Evolutionary conservation across 148 eudicot genomes (phyloP).

Genomic region (Diospyros kaki): DNA sequence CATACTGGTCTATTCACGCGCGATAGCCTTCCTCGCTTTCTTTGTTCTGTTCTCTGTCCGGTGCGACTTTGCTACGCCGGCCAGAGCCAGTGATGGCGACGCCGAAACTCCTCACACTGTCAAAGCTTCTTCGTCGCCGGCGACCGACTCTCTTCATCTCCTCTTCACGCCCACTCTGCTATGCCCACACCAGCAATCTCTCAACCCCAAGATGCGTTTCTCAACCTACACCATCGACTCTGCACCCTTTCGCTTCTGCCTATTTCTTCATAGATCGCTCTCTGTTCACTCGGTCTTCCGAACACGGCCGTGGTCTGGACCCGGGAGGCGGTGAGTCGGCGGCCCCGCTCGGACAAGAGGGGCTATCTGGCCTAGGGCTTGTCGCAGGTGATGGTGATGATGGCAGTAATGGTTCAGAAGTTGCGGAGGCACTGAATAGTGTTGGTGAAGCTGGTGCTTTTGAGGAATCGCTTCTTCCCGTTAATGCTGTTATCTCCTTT

Average conservation of each 20-base stretch:
- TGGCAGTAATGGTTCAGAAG: conserved; percentile 22
- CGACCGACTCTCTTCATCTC: not conserved
- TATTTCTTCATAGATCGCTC: conserved; percentile 20
- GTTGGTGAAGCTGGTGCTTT: conserved; percentile 23
- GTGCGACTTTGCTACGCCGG: too few relatives aligned
- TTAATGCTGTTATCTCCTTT: conserved; percentile 40
- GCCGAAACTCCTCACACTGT: conserved; percentile 16
- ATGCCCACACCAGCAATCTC: not conserved
- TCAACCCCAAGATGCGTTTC: not conserved
- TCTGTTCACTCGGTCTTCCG: conserved; percentile 28
- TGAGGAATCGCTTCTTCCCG: conserved; percentile 47
- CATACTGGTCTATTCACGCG: too few relatives aligned
- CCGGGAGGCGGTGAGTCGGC: conserved; percentile 2
- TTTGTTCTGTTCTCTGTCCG: too few relatives aligned
- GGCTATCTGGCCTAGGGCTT: conserved; percentile 25
- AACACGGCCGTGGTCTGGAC: conserved; percentile 2
- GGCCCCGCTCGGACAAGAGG: conserved; percentile 22
- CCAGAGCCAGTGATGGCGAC: conserved; percentile 30
- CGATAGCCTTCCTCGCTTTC: too few relatives aligned
- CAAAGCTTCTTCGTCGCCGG: conserved; percentile 17
- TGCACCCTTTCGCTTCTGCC: not conserved
- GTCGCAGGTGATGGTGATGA: conserved; percentile 26
- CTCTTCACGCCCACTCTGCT: not conserved
- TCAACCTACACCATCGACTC: not conserved
- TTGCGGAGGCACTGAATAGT: conserved; percentile 10